Conservation (phyloP, 164 flowering plant species). For the Vitis labrusca region DNA sequence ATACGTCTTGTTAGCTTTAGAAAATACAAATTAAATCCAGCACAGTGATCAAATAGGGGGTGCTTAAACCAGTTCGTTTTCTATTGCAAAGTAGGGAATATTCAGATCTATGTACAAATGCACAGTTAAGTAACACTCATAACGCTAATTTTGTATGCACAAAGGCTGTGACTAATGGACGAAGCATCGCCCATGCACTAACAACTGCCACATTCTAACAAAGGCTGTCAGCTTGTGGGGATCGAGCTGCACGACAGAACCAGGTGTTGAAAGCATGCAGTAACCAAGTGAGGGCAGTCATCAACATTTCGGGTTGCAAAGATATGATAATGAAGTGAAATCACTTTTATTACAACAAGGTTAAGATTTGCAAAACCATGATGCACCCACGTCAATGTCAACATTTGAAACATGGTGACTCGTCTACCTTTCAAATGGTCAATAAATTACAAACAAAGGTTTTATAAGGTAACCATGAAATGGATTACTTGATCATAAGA, state of each 20-base stretch:
- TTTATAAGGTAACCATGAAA: no score
- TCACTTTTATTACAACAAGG: no score
- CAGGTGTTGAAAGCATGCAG: slow-evolving; percentile 90
- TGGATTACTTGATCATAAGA: no score
- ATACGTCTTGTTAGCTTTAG: no score
- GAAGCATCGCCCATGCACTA: background rate
- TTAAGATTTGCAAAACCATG: no score
- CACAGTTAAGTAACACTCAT: background rate
- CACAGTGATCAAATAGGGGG: no score
- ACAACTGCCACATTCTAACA: background rate
- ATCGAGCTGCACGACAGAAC: slow-evolving; percentile 79
- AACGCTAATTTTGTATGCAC: slow-evolving; percentile 1
- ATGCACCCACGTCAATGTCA: no score
- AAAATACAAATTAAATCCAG: no score
- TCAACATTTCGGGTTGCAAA: slow-evolving; percentile 87
- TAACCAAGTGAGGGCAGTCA: slow-evolving; percentile 82
- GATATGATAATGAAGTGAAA: background rate
- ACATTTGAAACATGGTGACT: no score
- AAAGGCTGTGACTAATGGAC: background rate
- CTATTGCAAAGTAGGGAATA: background rate
- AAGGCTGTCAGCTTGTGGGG: slow-evolving; percentile 23
- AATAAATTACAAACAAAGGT: no score
- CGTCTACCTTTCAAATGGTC: no score
- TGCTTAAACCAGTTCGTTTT: background rate
- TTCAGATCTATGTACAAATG: background rate